Conservation (phyloP, 305 asterid genomes). For the Vinca major region DNA sequence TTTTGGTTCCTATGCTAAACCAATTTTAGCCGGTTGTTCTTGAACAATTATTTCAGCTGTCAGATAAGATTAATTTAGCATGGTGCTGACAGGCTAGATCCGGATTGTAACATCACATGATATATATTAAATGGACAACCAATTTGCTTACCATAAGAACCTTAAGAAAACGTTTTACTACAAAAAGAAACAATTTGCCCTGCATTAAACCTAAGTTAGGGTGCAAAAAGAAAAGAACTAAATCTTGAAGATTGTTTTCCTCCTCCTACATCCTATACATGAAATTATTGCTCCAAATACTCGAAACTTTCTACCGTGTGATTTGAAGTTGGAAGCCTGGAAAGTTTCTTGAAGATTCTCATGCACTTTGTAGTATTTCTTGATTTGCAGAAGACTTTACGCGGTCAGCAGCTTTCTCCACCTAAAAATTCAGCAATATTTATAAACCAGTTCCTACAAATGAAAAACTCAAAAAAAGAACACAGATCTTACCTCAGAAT, state of each 20-base stretch:
- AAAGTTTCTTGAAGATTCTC: not conserved
- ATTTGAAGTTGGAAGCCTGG: not conserved
- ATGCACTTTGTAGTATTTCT: not conserved
- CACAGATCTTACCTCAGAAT: conserved; percentile 18
- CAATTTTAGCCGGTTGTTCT: too few species aligned
- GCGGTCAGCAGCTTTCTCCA: conserved; percentile 2
- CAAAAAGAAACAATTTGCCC: not conserved
- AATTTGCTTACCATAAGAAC: not conserved
- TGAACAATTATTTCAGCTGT: too few species aligned
- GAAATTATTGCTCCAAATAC: not conserved
- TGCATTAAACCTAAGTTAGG: too few species aligned
- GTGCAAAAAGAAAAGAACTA: not conserved
- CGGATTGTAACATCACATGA: too few species aligned
- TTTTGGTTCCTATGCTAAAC: too few species aligned
- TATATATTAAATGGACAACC: not conserved
- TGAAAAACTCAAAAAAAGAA: not conserved
- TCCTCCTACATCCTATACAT: not conserved
- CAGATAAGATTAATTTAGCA: too few species aligned
- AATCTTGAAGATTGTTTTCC: not conserved
- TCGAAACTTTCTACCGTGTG: not conserved
- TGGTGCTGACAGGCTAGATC: too few species aligned
- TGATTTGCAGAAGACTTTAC: conserved; percentile 1
- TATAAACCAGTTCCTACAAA: too few species aligned
- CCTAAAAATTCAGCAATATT: not conserved
- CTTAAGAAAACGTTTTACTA: too few species aligned